Evolutionary conservation across 768 basidiomycete genomes (phyloP).

Genomic region (Mycena olivaceomarginata): DNA sequence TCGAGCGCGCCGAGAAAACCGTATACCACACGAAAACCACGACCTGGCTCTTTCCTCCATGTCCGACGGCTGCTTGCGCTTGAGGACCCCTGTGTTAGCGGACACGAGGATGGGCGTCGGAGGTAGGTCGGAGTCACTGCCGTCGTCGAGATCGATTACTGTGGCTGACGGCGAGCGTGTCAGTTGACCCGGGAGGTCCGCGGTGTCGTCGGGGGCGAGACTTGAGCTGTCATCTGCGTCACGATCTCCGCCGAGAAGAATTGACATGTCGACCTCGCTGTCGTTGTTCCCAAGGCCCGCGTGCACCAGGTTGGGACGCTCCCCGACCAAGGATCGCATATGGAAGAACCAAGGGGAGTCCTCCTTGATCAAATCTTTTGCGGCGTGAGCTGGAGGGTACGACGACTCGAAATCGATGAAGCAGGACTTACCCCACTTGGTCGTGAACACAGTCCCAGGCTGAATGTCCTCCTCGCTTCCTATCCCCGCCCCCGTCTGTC

Average conservation of each 20-base stretch:
- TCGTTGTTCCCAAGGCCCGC: not conserved
- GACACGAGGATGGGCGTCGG: not conserved
- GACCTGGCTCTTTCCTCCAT: no score
- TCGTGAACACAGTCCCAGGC: not conserved
- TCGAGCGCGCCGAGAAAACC: no score
- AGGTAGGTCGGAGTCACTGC: no score
- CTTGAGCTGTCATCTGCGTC: conserved; percentile 6
- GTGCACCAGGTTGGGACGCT: not conserved
- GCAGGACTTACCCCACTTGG: conserved; percentile 9
- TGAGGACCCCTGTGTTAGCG: not conserved
- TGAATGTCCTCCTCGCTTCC: not conserved
- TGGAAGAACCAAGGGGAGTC: conserved; percentile 20
- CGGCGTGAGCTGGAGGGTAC: no score
- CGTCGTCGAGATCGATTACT: no score
- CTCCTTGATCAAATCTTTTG: not conserved
- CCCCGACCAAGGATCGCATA: conserved; percentile 8
- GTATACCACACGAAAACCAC: no score
- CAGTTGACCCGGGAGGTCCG: not conserved
- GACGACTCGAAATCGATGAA: no score
- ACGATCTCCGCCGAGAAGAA: not conserved
- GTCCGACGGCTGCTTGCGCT: conserved; percentile 10
- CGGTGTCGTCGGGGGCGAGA: not conserved
- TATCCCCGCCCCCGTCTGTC: conserved; percentile 3
- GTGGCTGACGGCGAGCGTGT: no score
- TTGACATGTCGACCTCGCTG: not conserved